phyloP scores from a whole-genome alignment of 1,284 basidiomycete genomes.

The Trichosporon inkin region DNA sequence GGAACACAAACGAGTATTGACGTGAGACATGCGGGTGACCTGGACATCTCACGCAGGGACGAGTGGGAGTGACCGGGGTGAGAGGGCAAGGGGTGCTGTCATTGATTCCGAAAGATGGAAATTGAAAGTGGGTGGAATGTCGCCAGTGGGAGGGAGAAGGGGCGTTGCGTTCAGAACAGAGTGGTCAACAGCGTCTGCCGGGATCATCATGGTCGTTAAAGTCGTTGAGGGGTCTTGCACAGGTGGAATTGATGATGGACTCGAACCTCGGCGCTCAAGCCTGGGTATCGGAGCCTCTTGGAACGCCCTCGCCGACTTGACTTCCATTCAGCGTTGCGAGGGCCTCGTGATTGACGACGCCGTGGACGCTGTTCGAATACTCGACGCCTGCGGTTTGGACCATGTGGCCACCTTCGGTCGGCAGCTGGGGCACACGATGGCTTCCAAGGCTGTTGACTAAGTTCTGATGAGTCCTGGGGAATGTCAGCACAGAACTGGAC shows the following conservation, averaged over 20 bases:
- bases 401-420: background rate
- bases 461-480: background rate
- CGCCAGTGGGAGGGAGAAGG: too few species aligned
- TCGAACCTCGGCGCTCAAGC: background rate
- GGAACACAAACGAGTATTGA: too few species aligned
- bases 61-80: too few species aligned
- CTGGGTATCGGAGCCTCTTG: background rate
- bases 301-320: background rate
- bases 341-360: conserved; percentile 2
- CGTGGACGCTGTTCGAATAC: background rate
- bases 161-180: too few species aligned
- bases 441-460: background rate
- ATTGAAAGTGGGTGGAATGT: too few species aligned
- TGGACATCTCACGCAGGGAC: too few species aligned
- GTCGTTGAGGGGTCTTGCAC: background rate
- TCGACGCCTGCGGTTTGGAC: background rate
- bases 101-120: too few species aligned
- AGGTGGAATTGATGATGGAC: background rate
- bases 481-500: background rate
- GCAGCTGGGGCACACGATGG: background rate
- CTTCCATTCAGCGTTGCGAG: background rate
- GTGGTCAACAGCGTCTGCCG: too few species aligned
- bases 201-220: background rate
- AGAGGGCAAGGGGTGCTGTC: too few species aligned
- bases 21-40: too few species aligned